phyloP scores from a whole-genome alignment of 345 rosid species.

The Rubroshorea leprosula region DNA sequence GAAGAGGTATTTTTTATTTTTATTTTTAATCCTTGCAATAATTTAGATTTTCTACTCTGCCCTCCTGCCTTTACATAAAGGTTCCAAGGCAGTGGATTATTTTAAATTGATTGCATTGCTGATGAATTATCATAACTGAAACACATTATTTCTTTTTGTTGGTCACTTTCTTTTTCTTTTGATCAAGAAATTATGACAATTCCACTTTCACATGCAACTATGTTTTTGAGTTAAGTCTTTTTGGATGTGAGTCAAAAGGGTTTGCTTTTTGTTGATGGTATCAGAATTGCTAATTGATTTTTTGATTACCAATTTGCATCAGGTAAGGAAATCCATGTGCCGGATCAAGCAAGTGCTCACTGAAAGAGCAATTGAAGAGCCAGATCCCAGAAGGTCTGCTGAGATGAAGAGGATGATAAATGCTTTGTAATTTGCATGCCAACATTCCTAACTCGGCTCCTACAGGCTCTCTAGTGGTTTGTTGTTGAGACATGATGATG shows the following conservation, averaged over 20 bases:
- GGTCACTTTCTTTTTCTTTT: too few relatives aligned
- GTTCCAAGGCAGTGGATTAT: background rate
- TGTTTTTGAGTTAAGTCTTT: background rate
- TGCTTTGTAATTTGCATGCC: slow-evolving; percentile 41
- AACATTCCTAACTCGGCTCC: background rate
- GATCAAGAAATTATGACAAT: background rate
- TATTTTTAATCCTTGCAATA: too few relatives aligned
- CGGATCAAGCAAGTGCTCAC: slow-evolving; percentile 81
- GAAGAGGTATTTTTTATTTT: too few relatives aligned
- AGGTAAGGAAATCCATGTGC: slow-evolving; percentile 87
- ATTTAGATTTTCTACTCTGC: background rate
- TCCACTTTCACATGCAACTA: background rate
- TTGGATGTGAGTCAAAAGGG: background rate
- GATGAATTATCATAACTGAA: background rate
- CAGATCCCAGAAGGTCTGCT: slow-evolving; percentile 75
- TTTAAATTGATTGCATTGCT: background rate
- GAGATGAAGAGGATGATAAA: slow-evolving; percentile 93
- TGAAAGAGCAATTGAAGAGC: slow-evolving; percentile 83
- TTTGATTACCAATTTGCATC: slow-evolving; percentile 20
- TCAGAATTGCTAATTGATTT: background rate
- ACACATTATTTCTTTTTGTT: background rate
- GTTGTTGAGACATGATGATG: slow-evolving; percentile 3
- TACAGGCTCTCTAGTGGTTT: background rate
- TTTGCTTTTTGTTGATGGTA: background rate
- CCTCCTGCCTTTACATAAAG: background rate